Percentiles rank a stretch among this genome's conserved stretches.
Evolutionary conservation across 2,329 filamentous ascomycete species (phyloP).

Genomic region (Dactylonectria estremocensis): DNA sequence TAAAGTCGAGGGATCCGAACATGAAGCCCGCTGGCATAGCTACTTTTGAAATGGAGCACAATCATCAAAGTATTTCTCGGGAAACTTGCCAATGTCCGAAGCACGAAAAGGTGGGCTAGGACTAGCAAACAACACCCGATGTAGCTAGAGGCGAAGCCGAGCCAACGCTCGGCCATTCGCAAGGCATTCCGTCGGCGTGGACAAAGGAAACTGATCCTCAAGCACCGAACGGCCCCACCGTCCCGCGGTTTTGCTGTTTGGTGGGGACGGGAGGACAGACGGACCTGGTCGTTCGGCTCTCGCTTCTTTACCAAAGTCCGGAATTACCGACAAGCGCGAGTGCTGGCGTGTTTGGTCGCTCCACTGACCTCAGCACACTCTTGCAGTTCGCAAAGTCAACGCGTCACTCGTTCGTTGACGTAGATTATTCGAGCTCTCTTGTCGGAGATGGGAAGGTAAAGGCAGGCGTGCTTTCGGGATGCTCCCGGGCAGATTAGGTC

Average conservation of each 20-base stretch:
- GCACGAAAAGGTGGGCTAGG: background rate
- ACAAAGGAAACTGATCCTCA: background rate
- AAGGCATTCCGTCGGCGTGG: background rate
- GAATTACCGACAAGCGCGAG: background rate
- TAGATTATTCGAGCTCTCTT: background rate
- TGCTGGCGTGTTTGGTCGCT: background rate
- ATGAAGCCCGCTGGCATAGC: background rate
- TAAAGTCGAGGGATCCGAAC: background rate
- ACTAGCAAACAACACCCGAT: background rate
- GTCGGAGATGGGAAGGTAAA: too few relatives aligned
- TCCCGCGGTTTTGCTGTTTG: background rate
- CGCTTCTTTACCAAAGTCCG: background rate
- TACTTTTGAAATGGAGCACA: background rate
- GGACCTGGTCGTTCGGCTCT: background rate
- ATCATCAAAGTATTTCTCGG: background rate
- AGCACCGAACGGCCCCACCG: background rate
- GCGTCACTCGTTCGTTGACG: background rate
- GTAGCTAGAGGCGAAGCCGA: background rate
- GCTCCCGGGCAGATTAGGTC: too few relatives aligned
- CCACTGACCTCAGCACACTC: background rate
- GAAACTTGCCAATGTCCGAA: background rate
- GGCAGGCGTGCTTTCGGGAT: too few relatives aligned
- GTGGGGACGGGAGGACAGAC: background rate
- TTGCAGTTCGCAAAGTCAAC: background rate
- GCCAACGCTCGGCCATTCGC: background rate